Base-by-base conservation (phyloP, 768 basidiomycete species). In the Serendipita sp. region DNA sequence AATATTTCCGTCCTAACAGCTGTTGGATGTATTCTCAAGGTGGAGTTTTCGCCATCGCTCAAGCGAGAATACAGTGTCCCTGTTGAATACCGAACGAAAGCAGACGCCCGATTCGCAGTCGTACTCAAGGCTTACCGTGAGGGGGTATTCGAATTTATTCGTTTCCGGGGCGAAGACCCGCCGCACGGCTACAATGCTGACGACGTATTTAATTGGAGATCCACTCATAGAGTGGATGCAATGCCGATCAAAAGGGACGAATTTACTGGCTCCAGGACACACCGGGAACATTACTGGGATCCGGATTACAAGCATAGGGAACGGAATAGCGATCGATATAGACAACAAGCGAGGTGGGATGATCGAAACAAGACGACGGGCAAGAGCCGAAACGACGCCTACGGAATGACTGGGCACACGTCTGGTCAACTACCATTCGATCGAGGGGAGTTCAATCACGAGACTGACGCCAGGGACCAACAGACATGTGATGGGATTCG, bases 61-160 rank as follows among this genome's bases (percentile, higher is more conserved):
- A 76, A 75, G 36, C 72, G 71, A 63, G 48, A 36, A 56, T 88
- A 80, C 70, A 70, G 72, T 0, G 80, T 80, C 5, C 73, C 78
- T 4, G 70, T 74, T 7, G 77, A 81, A 65, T 86, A 85, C 70
- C 76, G 79, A 46, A 79, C 74, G 34, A 84, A 83, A 68, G 75
- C 75, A 15, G 86, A 88, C 67, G 86, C 86, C 3, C 85, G 80
- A 70, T 74, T 77, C 15, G 85, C 82, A 13, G 85, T 80, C 10
- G 74, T 78, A 0, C 76, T 76, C 64, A 72, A 73, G 2, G 86
- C 85, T 2, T 80, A 78, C 15, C 75, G 82, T 67, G 72, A 78
- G 67, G 85, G 86, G 8, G 75, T 77, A 16, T 70, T 87, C 46
- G 84, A 87, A 66, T 78, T 84, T 51, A 70, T 87, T 28, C 79